A percentile compares a stretch with the other conserved stretches of the same genome.
Evolutionary conservation across 208 protist genomes (phyloP).

Genomic region (Angomonas ambiguus): DNA sequence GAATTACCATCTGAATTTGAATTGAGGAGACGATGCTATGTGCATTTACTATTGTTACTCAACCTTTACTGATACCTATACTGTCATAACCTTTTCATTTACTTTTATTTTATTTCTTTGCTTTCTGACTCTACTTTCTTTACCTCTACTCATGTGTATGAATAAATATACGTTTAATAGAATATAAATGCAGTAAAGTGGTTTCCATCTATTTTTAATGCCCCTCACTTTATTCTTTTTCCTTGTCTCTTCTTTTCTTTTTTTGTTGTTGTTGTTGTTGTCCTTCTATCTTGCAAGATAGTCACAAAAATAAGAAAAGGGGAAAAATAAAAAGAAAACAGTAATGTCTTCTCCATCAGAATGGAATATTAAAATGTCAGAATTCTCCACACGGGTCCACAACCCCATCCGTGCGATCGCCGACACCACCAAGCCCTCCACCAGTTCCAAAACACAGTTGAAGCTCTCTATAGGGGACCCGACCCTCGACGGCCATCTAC

Average conservation of each 20-base stretch:
- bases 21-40: not conserved
- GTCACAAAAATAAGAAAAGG: not conserved
- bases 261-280: not conserved
- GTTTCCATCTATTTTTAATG: slow-evolving; percentile 4
- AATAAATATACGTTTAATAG: not conserved
- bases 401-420: slow-evolving; percentile 24
- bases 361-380: not conserved
- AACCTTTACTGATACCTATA: slow-evolving; percentile 8
- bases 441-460: slow-evolving; percentile 14
- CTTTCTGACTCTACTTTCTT: slow-evolving; percentile 13
- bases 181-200: too few relatives aligned
- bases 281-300: not conserved
- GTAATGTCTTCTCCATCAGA: not conserved
- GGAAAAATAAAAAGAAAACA: slow-evolving; percentile 6
- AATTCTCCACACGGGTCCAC: not conserved
- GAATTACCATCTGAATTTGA: not conserved
- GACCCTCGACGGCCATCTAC: slow-evolving; percentile 68
- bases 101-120: slow-evolving; percentile 3
- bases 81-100: slow-evolving; percentile 2
- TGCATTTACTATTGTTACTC: slow-evolving; percentile 6
- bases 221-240: too few relatives aligned
- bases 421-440: slow-evolving; percentile 52
- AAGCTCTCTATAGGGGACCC: slow-evolving; percentile 59
- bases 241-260: not conserved
- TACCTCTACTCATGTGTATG: not conserved